These are phyloP conservation scores for Colletotrichum ledebouriae DNA, from an alignment of 2,329 filamentous ascomycete species.

Conservation along the genomic window DNA sequence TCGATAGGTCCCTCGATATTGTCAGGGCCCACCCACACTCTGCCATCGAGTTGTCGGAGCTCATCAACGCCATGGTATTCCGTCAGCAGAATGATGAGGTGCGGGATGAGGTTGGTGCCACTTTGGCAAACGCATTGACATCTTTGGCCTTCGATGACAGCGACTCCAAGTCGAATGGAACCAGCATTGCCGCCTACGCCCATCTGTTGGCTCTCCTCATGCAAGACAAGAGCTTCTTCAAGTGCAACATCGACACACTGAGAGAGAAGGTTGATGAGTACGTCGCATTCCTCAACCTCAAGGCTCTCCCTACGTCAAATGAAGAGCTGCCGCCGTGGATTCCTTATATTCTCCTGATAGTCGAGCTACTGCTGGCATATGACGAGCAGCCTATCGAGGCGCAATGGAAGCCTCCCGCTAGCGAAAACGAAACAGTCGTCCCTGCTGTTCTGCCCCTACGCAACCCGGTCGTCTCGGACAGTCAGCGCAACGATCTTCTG, in stretches of 20 bases:
- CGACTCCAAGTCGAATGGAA: slow-evolving; percentile 72
- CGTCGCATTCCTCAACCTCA: slow-evolving; percentile 82
- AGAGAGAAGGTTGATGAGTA: slow-evolving; percentile 83
- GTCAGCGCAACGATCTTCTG: slow-evolving; percentile 79
- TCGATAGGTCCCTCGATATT: slow-evolving; percentile 91
- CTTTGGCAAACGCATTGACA: slow-evolving; percentile 86
- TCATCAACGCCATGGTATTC: slow-evolving; percentile 81
- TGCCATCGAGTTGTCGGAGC: slow-evolving; percentile 90
- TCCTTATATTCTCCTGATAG: slow-evolving; percentile 87
- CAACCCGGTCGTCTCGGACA: slow-evolving; percentile 68
- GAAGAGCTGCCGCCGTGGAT: slow-evolving; percentile 94
- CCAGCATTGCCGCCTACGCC: slow-evolving; percentile 85
- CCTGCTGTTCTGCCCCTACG: slow-evolving; percentile 63
- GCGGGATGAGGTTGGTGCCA: slow-evolving; percentile 82
- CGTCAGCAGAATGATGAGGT: slow-evolving; percentile 68
- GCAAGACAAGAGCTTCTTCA: slow-evolving; percentile 85
- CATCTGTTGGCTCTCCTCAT: slow-evolving; percentile 91
- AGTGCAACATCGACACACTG: slow-evolving; percentile 78
- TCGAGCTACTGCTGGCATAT: slow-evolving; percentile 91
- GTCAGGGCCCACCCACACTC: slow-evolving; percentile 89
- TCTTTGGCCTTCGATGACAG: slow-evolving; percentile 73
- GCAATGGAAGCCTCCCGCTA: slow-evolving; percentile 73
- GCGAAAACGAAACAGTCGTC: slow-evolving; percentile 62
- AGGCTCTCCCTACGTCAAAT: slow-evolving; percentile 45
- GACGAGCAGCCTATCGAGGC: slow-evolving; percentile 85